phyloP scores from a whole-genome alignment of 176 grass and related monocot species.

The Triticum monococcum region DNA sequence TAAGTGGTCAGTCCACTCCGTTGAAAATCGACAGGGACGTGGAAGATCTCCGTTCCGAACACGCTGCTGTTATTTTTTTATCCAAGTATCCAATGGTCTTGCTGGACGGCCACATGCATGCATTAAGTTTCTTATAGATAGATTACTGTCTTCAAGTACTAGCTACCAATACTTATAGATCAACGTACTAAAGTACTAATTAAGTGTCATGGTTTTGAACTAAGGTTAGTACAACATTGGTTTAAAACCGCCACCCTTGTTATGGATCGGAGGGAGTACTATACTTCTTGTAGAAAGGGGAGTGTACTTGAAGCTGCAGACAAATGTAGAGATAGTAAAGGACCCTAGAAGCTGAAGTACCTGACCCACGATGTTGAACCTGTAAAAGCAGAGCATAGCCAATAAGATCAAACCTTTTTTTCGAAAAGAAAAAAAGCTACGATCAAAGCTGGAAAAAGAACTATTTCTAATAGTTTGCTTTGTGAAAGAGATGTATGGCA shows the following conservation, averaged over 20 bases:
- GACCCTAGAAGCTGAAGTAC: not conserved
- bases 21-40: not conserved
- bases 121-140: not conserved
- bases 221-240: no score
- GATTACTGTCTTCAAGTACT: not conserved
- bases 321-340: not conserved
- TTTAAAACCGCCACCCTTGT: no score
- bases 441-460: no score
- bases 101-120: not conserved
- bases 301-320: not conserved
- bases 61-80: not conserved
- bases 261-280: no score
- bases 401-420: no score
- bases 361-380: slow-evolving; percentile 18
- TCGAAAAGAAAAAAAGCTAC: no score
- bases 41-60: not conserved
- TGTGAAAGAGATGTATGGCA: no score
- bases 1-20: not conserved
- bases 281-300: not conserved
- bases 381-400: not conserved
- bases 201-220: no score
- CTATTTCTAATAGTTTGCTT: no score
- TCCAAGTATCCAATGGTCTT: not conserved
- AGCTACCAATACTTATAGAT: no score
- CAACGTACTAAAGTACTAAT: no score